phyloP scores from a whole-genome alignment of 805 yeast species.

The Wickerhamomyces bovis region DNA sequence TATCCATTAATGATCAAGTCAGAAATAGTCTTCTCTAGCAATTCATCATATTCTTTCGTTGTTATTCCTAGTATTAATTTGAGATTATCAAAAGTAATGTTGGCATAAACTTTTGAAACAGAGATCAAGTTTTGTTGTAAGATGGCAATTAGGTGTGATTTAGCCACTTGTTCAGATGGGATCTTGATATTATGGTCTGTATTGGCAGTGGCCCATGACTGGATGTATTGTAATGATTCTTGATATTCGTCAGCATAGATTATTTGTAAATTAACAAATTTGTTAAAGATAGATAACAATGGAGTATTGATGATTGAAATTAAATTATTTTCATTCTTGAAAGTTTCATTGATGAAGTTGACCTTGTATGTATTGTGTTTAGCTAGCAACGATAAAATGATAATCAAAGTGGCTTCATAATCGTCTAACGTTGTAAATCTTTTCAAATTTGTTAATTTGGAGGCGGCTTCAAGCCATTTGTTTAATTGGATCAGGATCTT shows the following conservation, averaged over 20 bases:
- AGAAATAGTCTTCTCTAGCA: neutral
- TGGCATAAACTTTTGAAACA: conserved; percentile 10
- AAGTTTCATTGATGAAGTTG: conserved; percentile 8
- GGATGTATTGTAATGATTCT: neutral
- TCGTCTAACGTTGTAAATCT: conserved; percentile 10
- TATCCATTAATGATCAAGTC: conserved; percentile 2
- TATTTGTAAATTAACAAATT: conserved; percentile 9
- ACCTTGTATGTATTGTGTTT: conserved; percentile 5
- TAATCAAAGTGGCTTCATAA: conserved; percentile 8
- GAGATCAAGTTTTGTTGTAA: conserved; percentile 18
- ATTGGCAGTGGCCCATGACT: neutral
- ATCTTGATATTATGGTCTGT: neutral
- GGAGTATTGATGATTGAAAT: conserved; percentile 4
- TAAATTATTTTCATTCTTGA: conserved; percentile 5
- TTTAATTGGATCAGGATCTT: conserved; percentile 15
- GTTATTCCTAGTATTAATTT: conserved; percentile 9
- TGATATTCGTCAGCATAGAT: conserved; percentile 13
- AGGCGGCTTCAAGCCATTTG: conserved; percentile 19
- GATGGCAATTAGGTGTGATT: conserved; percentile 4
- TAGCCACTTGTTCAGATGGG: neutral
- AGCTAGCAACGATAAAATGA: conserved; percentile 10
- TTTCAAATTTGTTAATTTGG: conserved; percentile 8
- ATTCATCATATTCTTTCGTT: conserved; percentile 3
- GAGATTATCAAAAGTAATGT: conserved; percentile 11
- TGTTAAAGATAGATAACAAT: conserved; percentile 9